Base-by-base conservation (phyloP, 768 basidiomycete species). In the Mycena leptocephala region DNA sequence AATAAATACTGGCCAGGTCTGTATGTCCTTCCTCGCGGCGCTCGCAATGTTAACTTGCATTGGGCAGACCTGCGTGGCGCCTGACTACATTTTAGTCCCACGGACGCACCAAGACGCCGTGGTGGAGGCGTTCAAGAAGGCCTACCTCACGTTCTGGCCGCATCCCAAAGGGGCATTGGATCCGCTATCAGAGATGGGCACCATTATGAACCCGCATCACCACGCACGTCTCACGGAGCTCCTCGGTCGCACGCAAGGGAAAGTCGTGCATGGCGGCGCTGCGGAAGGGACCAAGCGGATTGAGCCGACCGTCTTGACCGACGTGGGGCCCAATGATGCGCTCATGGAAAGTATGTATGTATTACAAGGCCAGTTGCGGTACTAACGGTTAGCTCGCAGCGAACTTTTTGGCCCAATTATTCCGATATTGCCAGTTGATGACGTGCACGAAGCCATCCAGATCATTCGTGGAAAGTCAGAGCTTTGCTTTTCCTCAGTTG, bases 31-130 rank as follows among this genome's bases (percentile, higher is more conserved):
- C 56, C 26, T 46, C 14, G 1, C n/a, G 7, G 10, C 41, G n/a
- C 22, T 18, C 22, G n/a, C n/a, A n/a, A 41, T 48, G 39, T 59
- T 73, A 7, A 59, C 8, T 62, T n/a, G n/a, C 18, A 26, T 39
- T 20, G 90, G 90, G 9, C 81, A 91, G 86, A 85, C 86, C 1
- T 92, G 92, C 59, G 81, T 88, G 5, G 85, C 89, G 9, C 89
- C 88, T 0, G 89, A 91, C 78, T 90, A 90, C 75, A 78, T 89
- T 26, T 85, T 92, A 18, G 85, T 92, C 13, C 87, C 85, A 7
- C 82, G 84, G 41, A 81, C 81, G 9, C 81, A 84, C n/a, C 84
- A 89, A 70, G 88, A 88, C 33, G 79, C 74, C 37, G 74, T 90
- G 26, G 72, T 88, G 26, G 82, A 82, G 20, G 90, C 86, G 11